Conservation (phyloP, 441 rosid species). For the Aquilaria agallochum region DNA sequence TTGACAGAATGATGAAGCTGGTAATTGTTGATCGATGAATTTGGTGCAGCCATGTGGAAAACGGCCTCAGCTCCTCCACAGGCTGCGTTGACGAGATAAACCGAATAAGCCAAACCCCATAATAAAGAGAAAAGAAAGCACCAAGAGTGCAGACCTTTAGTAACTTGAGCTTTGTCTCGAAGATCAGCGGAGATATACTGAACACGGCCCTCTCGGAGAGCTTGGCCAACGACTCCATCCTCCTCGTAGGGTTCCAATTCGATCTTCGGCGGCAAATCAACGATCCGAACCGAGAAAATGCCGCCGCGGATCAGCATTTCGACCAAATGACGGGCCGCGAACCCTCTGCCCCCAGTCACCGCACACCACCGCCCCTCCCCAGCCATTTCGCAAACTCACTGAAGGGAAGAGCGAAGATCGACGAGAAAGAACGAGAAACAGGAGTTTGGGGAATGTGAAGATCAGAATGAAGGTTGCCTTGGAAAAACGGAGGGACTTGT, state of each 20-base stretch:
- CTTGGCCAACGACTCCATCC: constrained; percentile 54
- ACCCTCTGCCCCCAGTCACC: constrained; percentile 88
- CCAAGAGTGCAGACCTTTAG: constrained; percentile 46
- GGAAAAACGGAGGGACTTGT: too few relatives aligned
- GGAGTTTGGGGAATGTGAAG: background rate
- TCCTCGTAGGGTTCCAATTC: constrained; percentile 60
- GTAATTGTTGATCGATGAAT: constrained; percentile 72
- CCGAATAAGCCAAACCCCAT: too few relatives aligned
- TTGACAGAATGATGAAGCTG: constrained; percentile 88
- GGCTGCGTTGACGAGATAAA: constrained; percentile 27
- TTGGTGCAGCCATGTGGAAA: constrained; percentile 96
- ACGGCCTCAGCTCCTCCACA: constrained; percentile 77
- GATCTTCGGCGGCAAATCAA: constrained; percentile 60
- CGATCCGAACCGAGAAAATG: constrained; percentile 55
- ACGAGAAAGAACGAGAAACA: background rate
- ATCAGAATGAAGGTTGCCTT: background rate
- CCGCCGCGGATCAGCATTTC: constrained; percentile 60
- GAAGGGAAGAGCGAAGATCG: background rate
- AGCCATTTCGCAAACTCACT: constrained; percentile 18
- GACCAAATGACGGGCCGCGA: constrained; percentile 78
- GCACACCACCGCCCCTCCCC: constrained; percentile 61
- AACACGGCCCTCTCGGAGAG: constrained; percentile 62
- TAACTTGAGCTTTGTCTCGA: constrained; percentile 64
- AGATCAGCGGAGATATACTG: constrained; percentile 66
- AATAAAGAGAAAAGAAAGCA: background rate